phyloP scores from a whole-genome alignment of 371 early-diverging fungal genomes.

The Enterospora canceri region DNA sequence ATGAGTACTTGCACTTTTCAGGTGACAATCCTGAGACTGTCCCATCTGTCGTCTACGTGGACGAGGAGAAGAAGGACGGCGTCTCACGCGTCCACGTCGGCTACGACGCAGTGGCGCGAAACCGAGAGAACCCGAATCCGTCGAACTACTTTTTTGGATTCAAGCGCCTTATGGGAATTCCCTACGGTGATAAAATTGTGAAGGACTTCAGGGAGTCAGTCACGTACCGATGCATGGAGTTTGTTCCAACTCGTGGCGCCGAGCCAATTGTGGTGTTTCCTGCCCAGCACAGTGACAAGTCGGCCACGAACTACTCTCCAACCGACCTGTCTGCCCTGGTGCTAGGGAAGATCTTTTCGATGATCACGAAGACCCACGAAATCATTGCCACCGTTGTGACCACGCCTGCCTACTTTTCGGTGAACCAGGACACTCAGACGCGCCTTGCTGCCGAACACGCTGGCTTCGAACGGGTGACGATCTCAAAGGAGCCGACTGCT shows the following conservation, averaged over 20 bases:
- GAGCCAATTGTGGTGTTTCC: neutral
- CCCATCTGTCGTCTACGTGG: conserved; percentile 77
- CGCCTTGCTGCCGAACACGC: conserved; percentile 52
- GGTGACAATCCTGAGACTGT: conserved; percentile 87
- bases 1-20: conserved; percentile 16
- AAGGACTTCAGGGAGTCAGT: neutral
- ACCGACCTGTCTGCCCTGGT: conserved; percentile 4
- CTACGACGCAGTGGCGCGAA: conserved; percentile 1
- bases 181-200: neutral
- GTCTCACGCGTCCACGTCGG: conserved; percentile 1
- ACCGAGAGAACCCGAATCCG: neutral
- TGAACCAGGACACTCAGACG: conserved; percentile 46
- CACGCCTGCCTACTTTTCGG: conserved; percentile 55
- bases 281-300: neutral
- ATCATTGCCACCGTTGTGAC: conserved; percentile 43
- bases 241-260: neutral
- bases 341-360: neutral
- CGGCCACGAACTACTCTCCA: neutral
- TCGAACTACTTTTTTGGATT: conserved; percentile 21
- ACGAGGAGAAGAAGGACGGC: neutral
- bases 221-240: conserved; percentile 13
- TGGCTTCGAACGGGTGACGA: conserved; percentile 44
- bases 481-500: conserved; percentile 55
- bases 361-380: neutral
- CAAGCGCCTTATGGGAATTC: conserved; percentile 27